Evolutionary conservation across 2,329 filamentous ascomycete genomes (phyloP).

Genomic region (Pseudopithomyces chartarum): DNA sequence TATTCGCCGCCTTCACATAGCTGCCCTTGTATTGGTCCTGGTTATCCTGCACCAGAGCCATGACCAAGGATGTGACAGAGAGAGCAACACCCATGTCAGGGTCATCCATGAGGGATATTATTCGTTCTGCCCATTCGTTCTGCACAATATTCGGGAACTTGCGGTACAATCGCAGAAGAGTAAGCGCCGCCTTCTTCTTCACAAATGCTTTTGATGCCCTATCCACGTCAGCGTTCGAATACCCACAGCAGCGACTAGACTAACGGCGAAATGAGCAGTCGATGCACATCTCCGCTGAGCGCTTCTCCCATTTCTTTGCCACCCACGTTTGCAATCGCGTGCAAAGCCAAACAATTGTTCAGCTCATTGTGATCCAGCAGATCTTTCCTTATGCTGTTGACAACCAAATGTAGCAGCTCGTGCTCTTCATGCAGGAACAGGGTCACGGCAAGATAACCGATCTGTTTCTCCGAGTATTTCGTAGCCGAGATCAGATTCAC

Average conservation of each 20-base stretch:
- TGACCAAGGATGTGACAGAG: constrained; percentile 93
- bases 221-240: constrained; percentile 24
- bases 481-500: constrained; percentile 95
- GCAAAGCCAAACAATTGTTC: constrained; percentile 94
- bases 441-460: constrained; percentile 96
- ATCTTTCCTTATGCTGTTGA: constrained; percentile 98
- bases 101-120: constrained; percentile 99
- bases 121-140: constrained; percentile 95
- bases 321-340: constrained; percentile 97
- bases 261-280: constrained; percentile 91
- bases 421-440: constrained; percentile 97
- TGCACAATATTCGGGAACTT: constrained; percentile 94
- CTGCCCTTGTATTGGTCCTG: constrained; percentile 93
- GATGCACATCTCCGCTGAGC: constrained; percentile 86
- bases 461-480: constrained; percentile 99
- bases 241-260: constrained; percentile 40
- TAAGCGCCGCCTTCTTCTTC: constrained; percentile 98
- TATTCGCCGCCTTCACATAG: constrained; percentile 89
- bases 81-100: constrained; percentile 90
- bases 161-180: constrained; percentile 88
- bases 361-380: constrained; percentile 93
- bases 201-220: constrained; percentile 93
- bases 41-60: constrained; percentile 91
- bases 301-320: constrained; percentile 97
- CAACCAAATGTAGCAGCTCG: constrained; percentile 91